Evolutionary conservation across 176 grass and related monocot species (phyloP), one percentile per base, ranked within the genome.

Genomic region (Zea luxurians): DNA sequence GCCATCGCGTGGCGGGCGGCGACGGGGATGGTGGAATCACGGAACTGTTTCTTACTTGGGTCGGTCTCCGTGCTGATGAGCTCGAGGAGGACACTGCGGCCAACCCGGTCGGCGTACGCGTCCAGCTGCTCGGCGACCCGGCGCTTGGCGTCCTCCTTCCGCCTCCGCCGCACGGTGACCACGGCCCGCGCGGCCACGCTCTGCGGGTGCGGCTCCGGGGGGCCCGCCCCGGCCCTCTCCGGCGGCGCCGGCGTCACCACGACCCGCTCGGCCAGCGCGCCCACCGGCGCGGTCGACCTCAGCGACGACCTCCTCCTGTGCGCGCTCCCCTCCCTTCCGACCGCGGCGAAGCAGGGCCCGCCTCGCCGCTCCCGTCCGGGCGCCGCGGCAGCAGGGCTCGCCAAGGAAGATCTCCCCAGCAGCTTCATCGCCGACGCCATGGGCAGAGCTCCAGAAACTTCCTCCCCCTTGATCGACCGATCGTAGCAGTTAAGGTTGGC

Each of bases 21-120:
- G 64, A 16, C 0, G 57, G 4, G 2, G 50, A n/a, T 1, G 53
- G 15, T 2, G 11, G 12, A 12, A 48, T 47, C 66, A 17, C 4
- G 35, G 77, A 62, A 48, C 8, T 0, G 16, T 7, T 13, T 1
- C 87, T 86, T 88, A 97, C 94, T 86, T 4, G 80, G 80, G 61
- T 99, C 92, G 3, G 73, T 93, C 86, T 93, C 92, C 2, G 90
- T 89, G 88, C 96, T 89, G 77, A 99, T 44, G 78, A 99, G 90
- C 79, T 99, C 88, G 41, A 96, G 70, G 50, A 87, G 64, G 60
- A 99, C 79, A 74, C 62, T 90, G 7, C 82, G 61, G 27, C 92
- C 86, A 42, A 96, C 37, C 64, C 83, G 61, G 66, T 99, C 96
- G 15, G 68, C 86, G 80, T 82, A 91, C 0, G 96, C 89, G 68